phyloP scores from a whole-genome alignment of 345 rosid genomes.

The Rhodomyrtus tomentosa region DNA sequence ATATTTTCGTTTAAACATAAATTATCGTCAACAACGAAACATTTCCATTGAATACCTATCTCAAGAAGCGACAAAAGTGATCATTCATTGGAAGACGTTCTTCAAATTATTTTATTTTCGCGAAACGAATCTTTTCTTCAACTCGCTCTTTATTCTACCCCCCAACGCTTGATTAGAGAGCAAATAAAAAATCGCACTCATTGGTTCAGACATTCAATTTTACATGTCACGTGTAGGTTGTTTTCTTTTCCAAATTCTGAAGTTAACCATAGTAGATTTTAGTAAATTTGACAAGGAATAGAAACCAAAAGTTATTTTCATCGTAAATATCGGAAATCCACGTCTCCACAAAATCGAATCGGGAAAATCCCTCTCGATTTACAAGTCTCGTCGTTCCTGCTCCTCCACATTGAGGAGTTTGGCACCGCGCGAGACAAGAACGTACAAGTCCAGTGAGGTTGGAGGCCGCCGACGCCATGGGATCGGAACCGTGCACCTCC shows the following conservation, averaged over 20 bases:
- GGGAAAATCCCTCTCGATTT: not conserved
- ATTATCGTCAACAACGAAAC: fast-evolving
- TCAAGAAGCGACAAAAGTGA: fast-evolving
- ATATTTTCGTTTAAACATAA: not conserved
- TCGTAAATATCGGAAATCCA: not conserved
- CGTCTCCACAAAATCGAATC: not conserved
- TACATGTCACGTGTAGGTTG: fast-evolving
- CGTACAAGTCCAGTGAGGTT: not conserved
- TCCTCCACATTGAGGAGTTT: not conserved
- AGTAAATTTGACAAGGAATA: fast-evolving
- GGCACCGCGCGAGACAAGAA: not conserved
- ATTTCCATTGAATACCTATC: not conserved
- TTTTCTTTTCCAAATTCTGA: not conserved
- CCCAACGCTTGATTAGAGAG: not conserved
- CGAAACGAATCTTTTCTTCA: not conserved
- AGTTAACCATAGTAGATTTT: not conserved
- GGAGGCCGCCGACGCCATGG: fast-evolving
- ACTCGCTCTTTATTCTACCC: not conserved
- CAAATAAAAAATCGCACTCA: fast-evolving
- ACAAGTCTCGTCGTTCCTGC: fast-evolving
- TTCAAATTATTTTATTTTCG: fast-evolving
- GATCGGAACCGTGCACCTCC: not conserved
- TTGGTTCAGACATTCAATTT: not conserved
- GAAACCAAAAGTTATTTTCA: not conserved
- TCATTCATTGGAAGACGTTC: fast-evolving